phyloP scores from a whole-genome alignment of 176 grass and related monocot genomes.

The maize (Zea mays) region Zm-B73-REFERENCE-NAM-5.0 NC_050097.1:142972501-142973000 shows the following conservation, averaged over 20 bases:
- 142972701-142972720: constrained; percentile 36
- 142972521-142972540: background rate
- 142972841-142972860: constrained; percentile 56
- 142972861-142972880: constrained; percentile 41
- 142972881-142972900: constrained; percentile 31
- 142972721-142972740: constrained; percentile 29
- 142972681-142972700: constrained; percentile 29
- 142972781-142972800: constrained; percentile 39
- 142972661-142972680: constrained; percentile 4
- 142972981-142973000: constrained; percentile 29
- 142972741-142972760: constrained; percentile 43
- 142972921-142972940: constrained; percentile 8
- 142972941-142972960: constrained; percentile 17
- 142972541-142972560: background rate
- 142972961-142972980: background rate
- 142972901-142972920: constrained; percentile 31
- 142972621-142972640: background rate
- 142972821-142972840: constrained; percentile 25
- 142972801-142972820: constrained; percentile 45
- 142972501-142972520: background rate
- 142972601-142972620: background rate
- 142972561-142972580: background rate
- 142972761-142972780: constrained; percentile 44
- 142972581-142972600: background rate
- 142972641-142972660: constrained; percentile 2